Base-by-base conservation (phyloP, 495 filamentous ascomycete species). In the Penicillium coffeae region DNA sequence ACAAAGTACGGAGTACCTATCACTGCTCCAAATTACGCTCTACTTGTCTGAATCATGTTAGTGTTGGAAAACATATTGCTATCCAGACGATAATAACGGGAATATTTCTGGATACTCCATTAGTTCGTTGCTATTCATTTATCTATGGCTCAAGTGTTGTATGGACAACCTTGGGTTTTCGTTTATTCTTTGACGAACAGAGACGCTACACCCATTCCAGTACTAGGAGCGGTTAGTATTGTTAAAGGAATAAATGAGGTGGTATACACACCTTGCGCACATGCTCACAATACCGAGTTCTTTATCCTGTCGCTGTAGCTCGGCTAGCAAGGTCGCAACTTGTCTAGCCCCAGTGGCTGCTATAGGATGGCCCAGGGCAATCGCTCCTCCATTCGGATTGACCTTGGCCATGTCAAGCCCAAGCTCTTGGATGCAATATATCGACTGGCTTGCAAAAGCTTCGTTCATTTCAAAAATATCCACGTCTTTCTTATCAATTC, bases 401-500 rank as follows among this genome's bases (percentile, higher is more conserved):
- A 96, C 84, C 72, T 75, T 78, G 3, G 76, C 78, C 53, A 78
- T 66, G 54, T 77, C 77, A 71, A 83, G 78, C 8, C 88, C 88
- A 14, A 95, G 70, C 66, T 84, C 78, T 53, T 87, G 70, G 30
- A 89, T 64, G 59, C 86, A 92, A 70, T 94, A 87, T 8, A 96
- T 62, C 10, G 88, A 84, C 71, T 96, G 91, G 45, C 84, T 87
- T 3, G 91, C 91, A 69, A 95, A 96, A 18, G 91, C 90, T 76
- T 96, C 91, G 66, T 96, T 96, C 64, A 96, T 84, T 76, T 96
- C 91, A 89, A 89, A 96, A 14, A 92, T 71, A 7, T 84, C 79
- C 0, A 96, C 84, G 40, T 96, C 88, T 8, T 72, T 68, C 4
- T 72, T 81, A 38, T 59, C 58, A 32, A 95, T 51, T 14, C 83